Base-by-base conservation (phyloP, 768 basidiomycete genomes). In the Mycena chlorophos region DNA sequence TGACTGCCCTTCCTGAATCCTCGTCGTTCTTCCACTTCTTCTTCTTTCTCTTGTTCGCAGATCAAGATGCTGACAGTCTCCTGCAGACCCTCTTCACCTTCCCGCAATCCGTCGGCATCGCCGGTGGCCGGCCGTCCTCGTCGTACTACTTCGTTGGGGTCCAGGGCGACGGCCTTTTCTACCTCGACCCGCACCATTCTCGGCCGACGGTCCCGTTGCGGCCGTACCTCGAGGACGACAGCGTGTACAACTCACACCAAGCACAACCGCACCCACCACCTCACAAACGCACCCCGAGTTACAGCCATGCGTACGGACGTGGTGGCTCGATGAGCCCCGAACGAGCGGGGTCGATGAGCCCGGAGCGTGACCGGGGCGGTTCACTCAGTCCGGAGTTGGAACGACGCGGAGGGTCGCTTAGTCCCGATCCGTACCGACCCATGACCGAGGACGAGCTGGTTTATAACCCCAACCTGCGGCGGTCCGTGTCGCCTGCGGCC, bases 111-210 rank as follows among this genome's bases (percentile, higher is more conserved):
- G 89, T 97, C 40, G 96, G 96, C 40, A 98, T 99, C 55, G 94
- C 95, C 0, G 96, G 96, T 38, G 95, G 96, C 2, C 82, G 96
- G 26, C 96, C 96, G 0, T 90, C 90, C 16, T 94, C 92, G 0
- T 97, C 94, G 0, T 98, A 98, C 71, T 98, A 98, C 71, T 98
- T 99, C 66, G 89, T 99, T 51, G 96, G 93, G 19, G 80, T 87
- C 0, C 96, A 98, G 66, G 88, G 86, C 5, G 89, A 93, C 61
- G 88, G 85, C 39, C 79, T 98, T 12, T 87, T 93, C 65, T 89
- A 92, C 64, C 82, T 89, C 43, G 86, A 91, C 71, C 87, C 89
- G 2, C 86, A 89, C 66, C 84, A 94, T 62, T 77, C 91, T 0
- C 82, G 92, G 5, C 81, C 90, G 0, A 78, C 92, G 0, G 74